Evolutionary conservation across 2,329 filamentous ascomycete genomes (phyloP), one percentile per base, ranked within the genome.

Genomic region (Aquanectria penicillioides): DNA sequence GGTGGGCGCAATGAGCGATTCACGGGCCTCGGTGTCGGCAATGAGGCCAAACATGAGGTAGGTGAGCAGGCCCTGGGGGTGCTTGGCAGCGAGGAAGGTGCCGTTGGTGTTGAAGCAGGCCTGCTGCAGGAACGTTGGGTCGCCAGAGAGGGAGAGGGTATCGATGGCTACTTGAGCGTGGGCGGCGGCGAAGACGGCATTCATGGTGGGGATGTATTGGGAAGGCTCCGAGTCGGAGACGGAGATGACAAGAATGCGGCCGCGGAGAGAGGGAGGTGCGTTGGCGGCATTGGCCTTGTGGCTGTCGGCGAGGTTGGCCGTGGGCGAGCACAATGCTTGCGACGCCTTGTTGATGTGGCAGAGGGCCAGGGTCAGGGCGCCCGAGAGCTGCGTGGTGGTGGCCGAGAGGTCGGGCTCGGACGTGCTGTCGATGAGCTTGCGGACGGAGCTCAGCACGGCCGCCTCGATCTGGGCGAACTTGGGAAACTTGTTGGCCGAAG

Each of bases 141-240:
- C 87, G 18, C 92, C 93, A 36, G 90, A 88, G 11, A 99, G 83
- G 65, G 96, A 91, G 60, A 97, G 85, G 28, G 97, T 94, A 75
- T 99, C 95, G 69, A 99, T 93, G 20, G 94, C 92, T 63, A 99
- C 93, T 68, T 87, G 87, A 53, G 93, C 85, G 64, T 94, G 89
- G 71, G 97, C 92, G 58, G 94, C 95, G 3, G 95, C 95, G 77
- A 99, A 99, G 61, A 98, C 97, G 69, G 90, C 87, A 78, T 99
- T 99, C 95, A 99, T 99, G 67, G 97, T 95, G 1, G 94, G 91
- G 54, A 99, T 99, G 79, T 99, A 99, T 76, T 98, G 91, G 5
- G 93, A 88, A 0, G 97, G 86, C 69, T 94, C 91, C 36, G 85
- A 84, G 71, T 93, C 93, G 41, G 92, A 97, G 5, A 97, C 93